Base-by-base conservation (phyloP, 2,329 filamentous ascomycete species). In the Cytospora paraplurivora region DNA sequence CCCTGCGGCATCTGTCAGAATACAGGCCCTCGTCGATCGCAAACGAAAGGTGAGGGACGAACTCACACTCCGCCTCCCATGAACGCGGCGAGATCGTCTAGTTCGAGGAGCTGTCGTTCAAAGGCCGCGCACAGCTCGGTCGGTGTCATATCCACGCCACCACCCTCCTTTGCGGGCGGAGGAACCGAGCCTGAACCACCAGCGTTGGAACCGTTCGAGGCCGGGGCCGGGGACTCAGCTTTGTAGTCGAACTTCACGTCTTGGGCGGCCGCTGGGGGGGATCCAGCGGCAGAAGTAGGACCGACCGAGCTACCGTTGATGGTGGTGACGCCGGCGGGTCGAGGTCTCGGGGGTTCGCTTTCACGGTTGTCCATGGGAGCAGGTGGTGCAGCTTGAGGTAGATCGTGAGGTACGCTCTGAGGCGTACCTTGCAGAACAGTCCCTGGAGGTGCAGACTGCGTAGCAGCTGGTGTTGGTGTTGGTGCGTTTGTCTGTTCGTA, bases 81-180 rank as follows among this genome's bases (percentile, higher is more conserved):
- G 60, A 87, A 86, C 3, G 84, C 84, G 37, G 84, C 84, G 12
- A 87, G 78, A 69, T 87, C 84, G 66, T 87, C 84, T 7, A 87
- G 76, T 71, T 87, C 84, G 12, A 87, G 76, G 1, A 87, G 77
- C 72, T 87, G 84, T 37, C 83, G 77, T 75, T 87, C 85, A 68
- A 87, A 87, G 0, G 84, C 84, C 15, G 76, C 75, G 69, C 85
- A 87, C 17, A 87, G 76, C 70, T 87, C 84, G 6, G 80, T 78
- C 0, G 83, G 81, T 2, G 83, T 86, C 82, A 87, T 87, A 66
- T 87, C 84, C 3, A 74, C 72, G 5, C 71, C 70, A 7, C 69
- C 70, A 34, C 52, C 57, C 15, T 60, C 62, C 56, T 64, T 62
- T 11, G 47, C 57, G 50, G 64, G 59, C 15, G 67, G 67, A 55